Conservation (phyloP, 306 rosid genomes). For the Gynostemma pentaphyllum region DNA sequence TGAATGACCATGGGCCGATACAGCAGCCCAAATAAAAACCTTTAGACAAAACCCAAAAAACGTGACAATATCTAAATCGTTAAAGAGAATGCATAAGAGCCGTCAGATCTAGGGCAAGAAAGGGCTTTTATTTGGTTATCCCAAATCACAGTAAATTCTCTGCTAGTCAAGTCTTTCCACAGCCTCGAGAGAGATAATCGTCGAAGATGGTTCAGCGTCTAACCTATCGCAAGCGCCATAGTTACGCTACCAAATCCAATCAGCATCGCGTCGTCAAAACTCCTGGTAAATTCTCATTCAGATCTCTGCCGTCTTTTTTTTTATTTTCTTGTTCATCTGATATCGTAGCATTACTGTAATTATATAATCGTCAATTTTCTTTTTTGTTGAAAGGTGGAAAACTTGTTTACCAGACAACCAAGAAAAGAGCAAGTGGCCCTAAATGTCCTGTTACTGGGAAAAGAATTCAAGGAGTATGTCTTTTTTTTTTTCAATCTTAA, state of each 20-base stretch:
- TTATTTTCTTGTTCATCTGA: background rate
- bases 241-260: slow-evolving; percentile 12
- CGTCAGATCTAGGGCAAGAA: slow-evolving; percentile 8
- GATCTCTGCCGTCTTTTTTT: background rate
- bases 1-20: no score
- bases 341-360: no score
- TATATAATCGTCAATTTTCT: background rate
- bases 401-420: slow-evolving; percentile 12
- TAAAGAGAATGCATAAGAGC: background rate
- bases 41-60: no score
- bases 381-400: background rate
- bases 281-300: background rate
- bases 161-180: no score
- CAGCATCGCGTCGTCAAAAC: slow-evolving; percentile 13
- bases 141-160: background rate
- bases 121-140: background rate
- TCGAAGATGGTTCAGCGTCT: slow-evolving; percentile 14
- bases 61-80: background rate
- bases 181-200: background rate
- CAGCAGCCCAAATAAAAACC: no score
- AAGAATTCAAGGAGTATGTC: slow-evolving; percentile 8
- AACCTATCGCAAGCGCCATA: slow-evolving; percentile 10
- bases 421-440: slow-evolving; percentile 6
- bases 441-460: slow-evolving; percentile 11
- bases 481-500: background rate